A percentile compares a stretch with the other conserved stretches of the same genome.
Evolutionary conservation across 2,329 filamentous ascomycete species (phyloP).

Genomic region (Nemania bipapillata): DNA sequence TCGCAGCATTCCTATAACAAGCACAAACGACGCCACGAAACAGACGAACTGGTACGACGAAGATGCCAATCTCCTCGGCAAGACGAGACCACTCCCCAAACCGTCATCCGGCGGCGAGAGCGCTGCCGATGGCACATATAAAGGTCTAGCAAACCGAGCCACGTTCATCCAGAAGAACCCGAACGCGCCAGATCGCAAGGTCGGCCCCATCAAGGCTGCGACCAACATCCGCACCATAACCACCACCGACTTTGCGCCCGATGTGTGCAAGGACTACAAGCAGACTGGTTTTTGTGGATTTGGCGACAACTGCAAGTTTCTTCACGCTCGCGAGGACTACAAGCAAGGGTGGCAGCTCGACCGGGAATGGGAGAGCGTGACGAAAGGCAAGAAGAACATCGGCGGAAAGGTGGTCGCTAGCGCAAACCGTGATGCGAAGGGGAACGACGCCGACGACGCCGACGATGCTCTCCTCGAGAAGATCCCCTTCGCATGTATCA

Average conservation of each 20-base stretch:
- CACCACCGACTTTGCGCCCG: slow-evolving; percentile 87
- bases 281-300: slow-evolving; percentile 77
- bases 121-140: slow-evolving; percentile 74
- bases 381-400: slow-evolving; percentile 73
- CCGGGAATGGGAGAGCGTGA: slow-evolving; percentile 88
- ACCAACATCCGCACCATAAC: slow-evolving; percentile 93
- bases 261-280: slow-evolving; percentile 96
- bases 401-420: slow-evolving; percentile 71
- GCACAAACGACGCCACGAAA: slow-evolving; percentile 88
- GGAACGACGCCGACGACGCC: slow-evolving; percentile 61
- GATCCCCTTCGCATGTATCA: slow-evolving; percentile 89
- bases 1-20: slow-evolving; percentile 69
- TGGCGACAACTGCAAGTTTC: slow-evolving; percentile 83
- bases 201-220: slow-evolving; percentile 88
- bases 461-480: slow-evolving; percentile 80
- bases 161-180: slow-evolving; percentile 85
- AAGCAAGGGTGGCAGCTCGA: slow-evolving; percentile 97
- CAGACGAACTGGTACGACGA: slow-evolving; percentile 90
- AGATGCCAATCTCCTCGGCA: slow-evolving; percentile 69
- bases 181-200: slow-evolving; percentile 73
- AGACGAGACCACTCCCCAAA: slow-evolving; percentile 58
- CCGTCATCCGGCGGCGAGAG: slow-evolving; percentile 41
- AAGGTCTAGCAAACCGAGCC: slow-evolving; percentile 76
- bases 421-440: slow-evolving; percentile 60
- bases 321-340: slow-evolving; percentile 80